These are phyloP conservation scores for Vitis hybrid DNA, from an alignment of 177 flowering plant species.

Conservation along the genomic window DNA sequence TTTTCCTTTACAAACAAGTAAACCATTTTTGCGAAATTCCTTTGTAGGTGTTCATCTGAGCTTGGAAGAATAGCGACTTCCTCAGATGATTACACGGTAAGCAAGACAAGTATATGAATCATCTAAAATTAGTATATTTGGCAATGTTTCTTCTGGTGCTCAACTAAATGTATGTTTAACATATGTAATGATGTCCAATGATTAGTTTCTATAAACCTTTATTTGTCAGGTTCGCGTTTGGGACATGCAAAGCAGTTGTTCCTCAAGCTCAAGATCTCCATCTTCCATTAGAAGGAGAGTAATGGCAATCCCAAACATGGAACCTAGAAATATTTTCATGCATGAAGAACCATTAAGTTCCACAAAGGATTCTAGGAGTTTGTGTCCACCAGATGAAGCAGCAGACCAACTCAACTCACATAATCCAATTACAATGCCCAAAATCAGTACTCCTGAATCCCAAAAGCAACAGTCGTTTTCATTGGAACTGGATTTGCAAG, in stretches of 20 bases:
- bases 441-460: conserved; percentile 63
- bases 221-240: conserved; percentile 70
- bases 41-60: conserved; percentile 70
- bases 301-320: conserved; percentile 51
- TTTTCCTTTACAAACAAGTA: background rate
- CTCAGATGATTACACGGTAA: conserved; percentile 89
- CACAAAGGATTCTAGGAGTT: conserved; percentile 16
- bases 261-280: conserved; percentile 46
- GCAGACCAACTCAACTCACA: conserved; percentile 14
- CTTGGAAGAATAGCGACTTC: conserved; percentile 76
- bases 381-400: conserved; percentile 17
- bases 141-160: background rate
- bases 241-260: conserved; percentile 43
- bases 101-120: conserved; percentile 10
- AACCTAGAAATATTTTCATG: conserved; percentile 37
- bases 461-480: conserved; percentile 26
- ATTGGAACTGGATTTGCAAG: conserved; percentile 21
- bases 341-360: conserved; percentile 23
- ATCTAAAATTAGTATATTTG: background rate
- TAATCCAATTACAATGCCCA: conserved; percentile 25
- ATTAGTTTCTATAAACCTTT: background rate
- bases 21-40: background rate
- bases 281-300: conserved; percentile 56
- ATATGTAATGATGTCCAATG: background rate
- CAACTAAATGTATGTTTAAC: background rate